phyloP scores from a whole-genome alignment of 108 stramenopile species.

The Skeletonema potamos region DNA sequence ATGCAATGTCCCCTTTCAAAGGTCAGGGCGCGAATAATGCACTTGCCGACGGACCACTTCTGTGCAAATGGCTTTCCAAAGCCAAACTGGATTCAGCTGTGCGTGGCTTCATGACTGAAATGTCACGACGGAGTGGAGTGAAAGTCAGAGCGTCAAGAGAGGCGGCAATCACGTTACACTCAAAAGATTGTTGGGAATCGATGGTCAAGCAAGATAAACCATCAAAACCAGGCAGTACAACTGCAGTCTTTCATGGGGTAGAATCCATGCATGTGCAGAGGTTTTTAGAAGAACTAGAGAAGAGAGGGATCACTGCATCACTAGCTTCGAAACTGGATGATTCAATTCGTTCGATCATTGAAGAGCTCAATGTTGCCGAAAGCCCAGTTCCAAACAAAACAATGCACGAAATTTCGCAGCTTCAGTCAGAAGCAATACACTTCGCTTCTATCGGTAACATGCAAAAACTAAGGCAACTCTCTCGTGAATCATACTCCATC shows the following conservation, averaged over 20 bases:
- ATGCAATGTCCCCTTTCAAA: conserved; percentile 92
- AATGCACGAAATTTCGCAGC: conserved; percentile 8
- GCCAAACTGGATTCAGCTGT: conserved; percentile 63
- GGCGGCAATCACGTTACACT: conserved; percentile 65
- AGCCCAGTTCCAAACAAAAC: neutral
- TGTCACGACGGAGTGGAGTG: conserved; percentile 61
- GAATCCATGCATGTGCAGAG: conserved; percentile 14
- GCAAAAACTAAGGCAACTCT: conserved; percentile 39
- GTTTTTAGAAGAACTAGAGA: conserved; percentile 46
- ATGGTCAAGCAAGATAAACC: conserved; percentile 14
- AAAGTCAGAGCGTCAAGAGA: conserved; percentile 74
- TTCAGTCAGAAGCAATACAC: conserved; percentile 36
- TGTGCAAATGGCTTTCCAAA: conserved; percentile 62
- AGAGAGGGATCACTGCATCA: conserved; percentile 50
- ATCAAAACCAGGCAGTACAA: conserved; percentile 12
- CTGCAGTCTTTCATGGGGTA: conserved; percentile 63
- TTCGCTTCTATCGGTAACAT: conserved; percentile 49
- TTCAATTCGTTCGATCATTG: conserved; percentile 40
- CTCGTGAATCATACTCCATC: conserved; percentile 38
- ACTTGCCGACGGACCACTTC: conserved; percentile 78
- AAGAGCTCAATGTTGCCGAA: conserved; percentile 39
- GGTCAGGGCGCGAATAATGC: conserved; percentile 95
- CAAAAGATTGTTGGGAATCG: conserved; percentile 45
- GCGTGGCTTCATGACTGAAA: conserved; percentile 70
- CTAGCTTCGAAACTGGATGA: conserved; percentile 48